phyloP scores from a whole-genome alignment of 2,329 filamentous ascomycete species.

The Canariomyces notabilis region DNA sequence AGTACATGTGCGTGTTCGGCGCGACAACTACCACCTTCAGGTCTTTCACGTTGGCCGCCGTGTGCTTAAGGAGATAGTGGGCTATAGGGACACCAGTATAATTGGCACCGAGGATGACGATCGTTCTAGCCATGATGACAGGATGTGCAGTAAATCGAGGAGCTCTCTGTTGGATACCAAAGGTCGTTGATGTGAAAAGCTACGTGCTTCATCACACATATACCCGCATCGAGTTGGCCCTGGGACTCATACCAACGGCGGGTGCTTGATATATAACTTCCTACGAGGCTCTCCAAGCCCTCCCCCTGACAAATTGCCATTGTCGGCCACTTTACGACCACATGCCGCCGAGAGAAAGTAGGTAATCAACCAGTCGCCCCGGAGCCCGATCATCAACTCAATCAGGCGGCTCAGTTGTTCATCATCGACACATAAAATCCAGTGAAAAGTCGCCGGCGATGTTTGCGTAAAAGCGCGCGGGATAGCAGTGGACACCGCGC shows the following conservation, averaged over 20 bases:
- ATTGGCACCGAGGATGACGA: slow-evolving; percentile 49
- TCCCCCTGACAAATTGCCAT: not conserved
- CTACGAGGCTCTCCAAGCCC: too few species aligned
- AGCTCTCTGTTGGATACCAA: not conserved
- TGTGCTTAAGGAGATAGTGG: slow-evolving; percentile 46
- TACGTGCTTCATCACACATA: too few species aligned
- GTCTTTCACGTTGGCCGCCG: slow-evolving; percentile 35
- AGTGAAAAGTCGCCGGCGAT: slow-evolving; percentile 7
- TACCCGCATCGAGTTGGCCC: too few species aligned
- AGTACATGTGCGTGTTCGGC: slow-evolving; percentile 27
- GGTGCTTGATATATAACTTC: too few species aligned
- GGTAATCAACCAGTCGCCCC: too few species aligned
- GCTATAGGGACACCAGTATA: slow-evolving; percentile 42
- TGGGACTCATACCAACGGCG: too few species aligned
- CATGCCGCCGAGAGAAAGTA: too few species aligned
- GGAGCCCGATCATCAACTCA: not conserved
- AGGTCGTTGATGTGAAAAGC: too few species aligned
- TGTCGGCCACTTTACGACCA: too few species aligned
- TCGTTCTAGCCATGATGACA: slow-evolving; percentile 25
- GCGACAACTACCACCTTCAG: slow-evolving; percentile 28
- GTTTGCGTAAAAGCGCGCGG: not conserved
- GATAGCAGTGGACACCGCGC: not conserved
- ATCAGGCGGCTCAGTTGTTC: too few species aligned
- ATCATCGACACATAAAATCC: too few species aligned
- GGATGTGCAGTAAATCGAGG: not conserved